Percentiles rank a stretch among this genome's conserved stretches.
phyloP scores from a whole-genome alignment of 352 stramenopile genomes.

The Phytophthora sansomeana region DNA sequence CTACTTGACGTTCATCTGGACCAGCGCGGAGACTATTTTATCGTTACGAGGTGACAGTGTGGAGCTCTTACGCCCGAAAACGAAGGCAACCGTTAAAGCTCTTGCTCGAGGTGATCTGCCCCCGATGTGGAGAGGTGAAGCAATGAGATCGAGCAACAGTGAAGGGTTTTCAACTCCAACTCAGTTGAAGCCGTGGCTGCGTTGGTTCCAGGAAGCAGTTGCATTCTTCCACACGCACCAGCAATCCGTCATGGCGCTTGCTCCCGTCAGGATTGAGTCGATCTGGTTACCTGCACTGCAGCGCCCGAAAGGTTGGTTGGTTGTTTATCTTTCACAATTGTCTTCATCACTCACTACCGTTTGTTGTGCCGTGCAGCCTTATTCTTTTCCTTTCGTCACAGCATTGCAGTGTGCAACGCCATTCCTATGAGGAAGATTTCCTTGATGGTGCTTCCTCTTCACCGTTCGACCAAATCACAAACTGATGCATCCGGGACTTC shows the following conservation, averaged over 20 bases:
- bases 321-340: background rate
- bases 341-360: background rate
- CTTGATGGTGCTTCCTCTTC: slow-evolving; percentile 28
- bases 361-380: slow-evolving; percentile 31
- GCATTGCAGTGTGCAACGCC: slow-evolving; percentile 29
- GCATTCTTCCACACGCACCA: slow-evolving; percentile 46
- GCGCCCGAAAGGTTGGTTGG: slow-evolving; percentile 49
- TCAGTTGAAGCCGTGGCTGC: slow-evolving; percentile 32
- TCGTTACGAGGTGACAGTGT: slow-evolving; percentile 35
- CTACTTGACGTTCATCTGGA: slow-evolving; percentile 57
- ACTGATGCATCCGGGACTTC: background rate
- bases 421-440: slow-evolving; percentile 33
- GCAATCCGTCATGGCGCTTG: slow-evolving; percentile 20
- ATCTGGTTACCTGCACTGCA: slow-evolving; percentile 56
- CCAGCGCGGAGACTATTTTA: slow-evolving; percentile 42
- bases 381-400: slow-evolving; percentile 46
- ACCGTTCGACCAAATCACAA: background rate
- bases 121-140: slow-evolving; percentile 17
- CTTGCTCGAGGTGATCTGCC: slow-evolving; percentile 23
- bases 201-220: slow-evolving; percentile 40
- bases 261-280: slow-evolving; percentile 12
- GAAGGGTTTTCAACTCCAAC: slow-evolving; percentile 37
- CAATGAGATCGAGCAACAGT: background rate
- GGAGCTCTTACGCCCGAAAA: slow-evolving; percentile 21
- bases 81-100: slow-evolving; percentile 28